A percentile compares a stretch with the other conserved stretches of the same genome.
phyloP scores from a whole-genome alignment of 495 filamentous ascomycete species.

The Podospora appendiculata region DNA sequence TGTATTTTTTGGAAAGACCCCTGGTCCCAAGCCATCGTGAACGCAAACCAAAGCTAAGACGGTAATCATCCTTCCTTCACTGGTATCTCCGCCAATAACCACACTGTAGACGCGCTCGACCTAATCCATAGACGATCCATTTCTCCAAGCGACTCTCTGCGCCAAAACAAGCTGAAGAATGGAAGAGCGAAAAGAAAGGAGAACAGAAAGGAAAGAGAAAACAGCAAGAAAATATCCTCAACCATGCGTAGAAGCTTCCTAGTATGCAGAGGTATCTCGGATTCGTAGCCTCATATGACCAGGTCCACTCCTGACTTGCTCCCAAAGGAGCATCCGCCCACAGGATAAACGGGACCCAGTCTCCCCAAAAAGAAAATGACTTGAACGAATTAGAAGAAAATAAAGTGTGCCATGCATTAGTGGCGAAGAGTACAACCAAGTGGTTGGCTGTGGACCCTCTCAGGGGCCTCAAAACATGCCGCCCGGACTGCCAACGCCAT shows the following conservation, averaged over 20 bases:
- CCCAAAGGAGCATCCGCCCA: no score
- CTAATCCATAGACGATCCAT: background rate
- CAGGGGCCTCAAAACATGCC: conserved; percentile 35
- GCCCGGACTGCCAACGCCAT: conserved; percentile 27
- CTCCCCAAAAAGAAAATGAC: background rate
- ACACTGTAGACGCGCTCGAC: background rate
- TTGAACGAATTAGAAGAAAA: conserved; percentile 10
- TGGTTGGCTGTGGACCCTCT: background rate
- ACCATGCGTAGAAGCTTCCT: conserved; percentile 1
- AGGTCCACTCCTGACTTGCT: background rate
- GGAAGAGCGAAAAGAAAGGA: background rate
- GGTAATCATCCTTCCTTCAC: no score
- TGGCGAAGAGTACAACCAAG: conserved; percentile 13
- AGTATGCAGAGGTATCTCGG: conserved; percentile 23
- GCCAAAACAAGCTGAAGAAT: background rate
- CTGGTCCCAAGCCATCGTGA: no score
- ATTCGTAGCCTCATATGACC: conserved; percentile 18
- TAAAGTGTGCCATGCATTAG: background rate
- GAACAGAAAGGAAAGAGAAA: conserved; percentile 1
- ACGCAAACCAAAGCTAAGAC: no score
- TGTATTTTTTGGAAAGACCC: no score
- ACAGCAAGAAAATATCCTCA: conserved; percentile 3
- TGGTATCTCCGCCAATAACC: no score
- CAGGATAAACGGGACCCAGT: background rate
- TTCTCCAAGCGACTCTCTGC: background rate